Base-by-base conservation (phyloP, 768 basidiomycete genomes). In the Rhizopogon vinicolor region DNA sequence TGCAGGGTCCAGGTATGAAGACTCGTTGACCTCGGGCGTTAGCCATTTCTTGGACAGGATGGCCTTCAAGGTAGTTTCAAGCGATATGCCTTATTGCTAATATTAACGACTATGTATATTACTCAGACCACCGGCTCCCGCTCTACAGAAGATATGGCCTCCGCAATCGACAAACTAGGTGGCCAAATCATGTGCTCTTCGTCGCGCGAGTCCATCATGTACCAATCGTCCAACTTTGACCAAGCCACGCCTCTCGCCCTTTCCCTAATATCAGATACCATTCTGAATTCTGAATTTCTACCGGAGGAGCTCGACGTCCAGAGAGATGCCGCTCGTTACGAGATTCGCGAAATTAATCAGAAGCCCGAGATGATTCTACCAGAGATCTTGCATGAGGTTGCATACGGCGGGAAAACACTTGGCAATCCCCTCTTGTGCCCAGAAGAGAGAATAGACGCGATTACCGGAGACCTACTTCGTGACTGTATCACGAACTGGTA, bases 361-460 rank as follows among this genome's bases (percentile, higher is more conserved):
- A 98, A 98, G 69, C 93, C 96, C 0, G 96, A 98, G 62, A 86
- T 93, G 79, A 86, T 95, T 55, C 77, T 99, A 13, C 94, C 96
- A 2, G 96, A 99, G 64, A 70, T 94, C 5, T 72, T 98, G 18
- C 95, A 98, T 65, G 76, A 80, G 42, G 86, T 95, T 53, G 97
- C 96, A 0, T 98, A 91, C 65, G 76, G 81, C 56, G 72, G 76
- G 51, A 79, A 79, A 51, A 91, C 86, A 0, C 78, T 98, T 3
- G 97, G 97, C n/a, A 97, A 95, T 69, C 83, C 93, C 0, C 72
- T 96, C 25, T 74, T 98, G 6, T 97, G 95, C 67, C 91, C 92
- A 0, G 87, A 90, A 58, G 88, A 95, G 19, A 83, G 89, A 41
- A 82, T 97, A 64, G 75, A 83, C 50, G 59, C 71, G 46, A 84